Evolutionary conservation across 345 rosid genomes (phyloP).

Genomic region (Clausena lansium): DNA sequence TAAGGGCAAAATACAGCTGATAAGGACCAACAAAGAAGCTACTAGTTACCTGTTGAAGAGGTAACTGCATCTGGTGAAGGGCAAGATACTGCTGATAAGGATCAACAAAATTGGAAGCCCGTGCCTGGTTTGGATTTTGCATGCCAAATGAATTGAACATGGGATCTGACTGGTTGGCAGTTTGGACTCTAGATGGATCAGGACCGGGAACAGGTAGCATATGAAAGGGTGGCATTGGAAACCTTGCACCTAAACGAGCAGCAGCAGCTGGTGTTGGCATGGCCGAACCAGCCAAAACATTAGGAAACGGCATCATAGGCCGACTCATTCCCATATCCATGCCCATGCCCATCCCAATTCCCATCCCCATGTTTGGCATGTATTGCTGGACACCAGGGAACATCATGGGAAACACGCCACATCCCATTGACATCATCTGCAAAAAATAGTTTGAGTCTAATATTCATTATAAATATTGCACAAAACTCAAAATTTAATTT

Average conservation of each 20-base stretch:
- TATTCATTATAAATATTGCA: slow-evolving; percentile 17
- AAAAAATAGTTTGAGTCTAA: slow-evolving; percentile 20
- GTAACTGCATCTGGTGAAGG: slow-evolving; percentile 55
- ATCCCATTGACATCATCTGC: slow-evolving; percentile 93
- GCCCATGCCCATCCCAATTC: slow-evolving; percentile 50
- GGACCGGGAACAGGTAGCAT: slow-evolving; percentile 48
- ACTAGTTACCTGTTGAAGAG: slow-evolving; percentile 48
- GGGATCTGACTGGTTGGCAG: slow-evolving; percentile 43
- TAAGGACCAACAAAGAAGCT: background rate
- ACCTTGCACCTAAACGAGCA: slow-evolving; percentile 55
- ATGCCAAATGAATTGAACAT: slow-evolving; percentile 32
- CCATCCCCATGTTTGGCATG: slow-evolving; percentile 68
- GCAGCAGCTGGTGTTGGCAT: slow-evolving; percentile 53
- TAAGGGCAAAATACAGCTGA: background rate
- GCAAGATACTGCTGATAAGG: slow-evolving; percentile 67
- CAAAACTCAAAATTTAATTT: background rate
- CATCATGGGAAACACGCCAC: slow-evolving; percentile 76
- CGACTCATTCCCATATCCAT: slow-evolving; percentile 59
- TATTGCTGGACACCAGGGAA: slow-evolving; percentile 62
- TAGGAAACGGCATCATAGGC: slow-evolving; percentile 76
- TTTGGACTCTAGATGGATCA: slow-evolving; percentile 55
- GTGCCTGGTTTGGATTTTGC: slow-evolving; percentile 44
- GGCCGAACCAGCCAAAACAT: slow-evolving; percentile 53
- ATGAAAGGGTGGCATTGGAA: slow-evolving; percentile 59
- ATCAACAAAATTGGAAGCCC: slow-evolving; percentile 45